These are phyloP conservation scores for Coleophoma crateriformis DNA, from an alignment of 2,329 filamentous ascomycete species.

Conservation along the genomic window DNA sequence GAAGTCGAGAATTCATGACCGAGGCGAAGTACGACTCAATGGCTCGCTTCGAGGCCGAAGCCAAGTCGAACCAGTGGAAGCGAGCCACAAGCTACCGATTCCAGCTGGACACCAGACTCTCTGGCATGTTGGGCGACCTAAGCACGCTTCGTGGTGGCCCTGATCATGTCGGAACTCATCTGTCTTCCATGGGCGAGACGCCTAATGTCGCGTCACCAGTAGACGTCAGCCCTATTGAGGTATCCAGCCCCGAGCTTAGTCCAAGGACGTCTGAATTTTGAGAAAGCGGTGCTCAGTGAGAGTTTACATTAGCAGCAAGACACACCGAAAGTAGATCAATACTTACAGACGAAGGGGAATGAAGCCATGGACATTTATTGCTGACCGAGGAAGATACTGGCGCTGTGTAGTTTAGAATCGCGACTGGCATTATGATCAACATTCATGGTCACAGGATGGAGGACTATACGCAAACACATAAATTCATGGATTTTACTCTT, in stretches of 20 bases:
- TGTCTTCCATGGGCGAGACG: background rate
- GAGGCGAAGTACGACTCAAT: conserved; percentile 20
- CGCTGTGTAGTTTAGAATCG: too few relatives aligned
- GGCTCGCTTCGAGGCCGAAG: conserved; percentile 12
- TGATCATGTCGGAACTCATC: background rate
- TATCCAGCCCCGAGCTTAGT: background rate
- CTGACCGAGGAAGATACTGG: too few relatives aligned
- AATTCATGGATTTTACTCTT: too few relatives aligned
- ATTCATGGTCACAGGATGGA: too few relatives aligned
- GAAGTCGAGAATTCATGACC: conserved; percentile 21
- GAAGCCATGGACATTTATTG: too few relatives aligned
- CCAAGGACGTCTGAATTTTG: too few relatives aligned
- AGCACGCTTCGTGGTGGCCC: background rate
- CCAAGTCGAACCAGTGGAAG: conserved; percentile 15
- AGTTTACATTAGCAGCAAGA: too few relatives aligned
- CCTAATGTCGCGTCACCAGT: background rate
- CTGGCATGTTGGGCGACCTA: background rate
- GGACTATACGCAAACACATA: too few relatives aligned
- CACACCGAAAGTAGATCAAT: too few relatives aligned
- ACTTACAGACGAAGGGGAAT: too few relatives aligned
- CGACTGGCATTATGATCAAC: too few relatives aligned
- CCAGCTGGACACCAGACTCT: background rate
- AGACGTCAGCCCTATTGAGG: background rate
- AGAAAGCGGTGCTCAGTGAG: too few relatives aligned
- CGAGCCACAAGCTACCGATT: conserved; percentile 3